These are phyloP conservation scores for Alternaria triticina DNA, from an alignment of 2,329 filamentous ascomycete species.

Conservation along the genomic window DNA sequence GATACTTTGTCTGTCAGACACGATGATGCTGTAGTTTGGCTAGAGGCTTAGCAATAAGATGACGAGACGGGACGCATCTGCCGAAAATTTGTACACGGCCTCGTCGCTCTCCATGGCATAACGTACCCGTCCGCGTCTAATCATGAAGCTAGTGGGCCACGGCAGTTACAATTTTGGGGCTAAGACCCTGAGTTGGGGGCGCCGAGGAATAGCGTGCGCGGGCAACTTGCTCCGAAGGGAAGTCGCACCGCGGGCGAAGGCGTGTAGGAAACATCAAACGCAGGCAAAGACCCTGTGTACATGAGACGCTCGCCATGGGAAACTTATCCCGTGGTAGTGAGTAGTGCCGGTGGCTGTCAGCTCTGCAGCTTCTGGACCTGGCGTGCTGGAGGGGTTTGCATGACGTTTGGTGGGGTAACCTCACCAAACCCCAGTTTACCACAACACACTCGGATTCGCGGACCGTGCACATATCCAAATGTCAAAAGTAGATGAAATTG, in stretches of 20 bases:
- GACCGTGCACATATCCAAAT: not conserved
- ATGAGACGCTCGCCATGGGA: not conserved
- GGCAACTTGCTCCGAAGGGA: slow-evolving; percentile 2
- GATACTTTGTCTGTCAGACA: not conserved
- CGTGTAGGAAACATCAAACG: not conserved
- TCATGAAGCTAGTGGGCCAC: slow-evolving; percentile 40
- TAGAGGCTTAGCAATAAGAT: not conserved
- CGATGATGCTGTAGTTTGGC: not conserved
- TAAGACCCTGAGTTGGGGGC: slow-evolving; percentile 11
- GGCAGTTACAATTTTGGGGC: slow-evolving; percentile 41
- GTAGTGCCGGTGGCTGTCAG: not conserved
- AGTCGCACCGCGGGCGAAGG: not conserved
- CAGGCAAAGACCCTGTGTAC: not conserved
- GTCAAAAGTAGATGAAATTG: not conserved
- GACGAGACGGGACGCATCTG: not conserved
- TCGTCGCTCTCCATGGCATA: slow-evolving; percentile 10
- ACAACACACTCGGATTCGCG: not conserved
- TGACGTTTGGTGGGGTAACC: slow-evolving; percentile 30
- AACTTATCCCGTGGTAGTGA: not conserved
- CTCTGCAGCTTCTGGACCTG: slow-evolving; percentile 7
- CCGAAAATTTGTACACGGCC: slow-evolving; percentile 14
- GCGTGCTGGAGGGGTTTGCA: slow-evolving; percentile 5
- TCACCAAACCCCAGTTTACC: not conserved
- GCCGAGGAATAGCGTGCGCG: slow-evolving; percentile 14
- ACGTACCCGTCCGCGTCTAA: slow-evolving; percentile 9